These are phyloP conservation scores for Arthrobotrys iridis DNA, from an alignment of 2,329 filamentous ascomycete species.

Conservation along the genomic window DNA sequence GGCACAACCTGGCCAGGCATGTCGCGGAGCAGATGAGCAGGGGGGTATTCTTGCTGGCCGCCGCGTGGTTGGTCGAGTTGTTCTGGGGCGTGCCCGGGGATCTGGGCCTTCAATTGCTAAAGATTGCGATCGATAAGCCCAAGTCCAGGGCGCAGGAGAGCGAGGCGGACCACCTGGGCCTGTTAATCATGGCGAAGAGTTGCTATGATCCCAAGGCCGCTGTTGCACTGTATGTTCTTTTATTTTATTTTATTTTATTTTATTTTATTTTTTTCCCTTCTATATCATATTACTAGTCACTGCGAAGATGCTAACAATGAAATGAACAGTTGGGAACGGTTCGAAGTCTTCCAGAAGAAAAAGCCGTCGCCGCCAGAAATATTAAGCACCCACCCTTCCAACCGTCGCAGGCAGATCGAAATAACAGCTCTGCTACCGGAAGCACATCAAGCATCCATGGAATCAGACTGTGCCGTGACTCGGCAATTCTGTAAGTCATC, in stretches of 20 bases:
- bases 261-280: not conserved
- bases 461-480: conserved; percentile 29
- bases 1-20: conserved; percentile 78
- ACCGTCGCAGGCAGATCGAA: conserved; percentile 31
- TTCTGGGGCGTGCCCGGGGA: conserved; percentile 58
- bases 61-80: conserved; percentile 61
- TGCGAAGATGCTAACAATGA: conserved; percentile 1
- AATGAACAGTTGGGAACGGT: conserved; percentile 66
- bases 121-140: conserved; percentile 73
- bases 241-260: not conserved
- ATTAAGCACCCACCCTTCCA: conserved; percentile 78
- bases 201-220: conserved; percentile 78
- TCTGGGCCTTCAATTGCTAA: conserved; percentile 66
- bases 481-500: conserved; percentile 27
- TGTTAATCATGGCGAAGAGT: conserved; percentile 84
- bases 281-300: too few species aligned
- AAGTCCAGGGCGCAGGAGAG: conserved; percentile 77
- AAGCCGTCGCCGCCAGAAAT: conserved; percentile 72
- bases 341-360: conserved; percentile 67
- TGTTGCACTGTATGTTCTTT: conserved; percentile 67
- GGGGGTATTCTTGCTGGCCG: conserved; percentile 60
- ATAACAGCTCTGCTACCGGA: conserved; percentile 25
- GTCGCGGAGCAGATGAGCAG: conserved; percentile 71
- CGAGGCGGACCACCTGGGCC: conserved; percentile 81
- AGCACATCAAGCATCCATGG: conserved; percentile 28